Conservation (phyloP, 768 basidiomycete genomes). For the Suillus discolor region DNA sequence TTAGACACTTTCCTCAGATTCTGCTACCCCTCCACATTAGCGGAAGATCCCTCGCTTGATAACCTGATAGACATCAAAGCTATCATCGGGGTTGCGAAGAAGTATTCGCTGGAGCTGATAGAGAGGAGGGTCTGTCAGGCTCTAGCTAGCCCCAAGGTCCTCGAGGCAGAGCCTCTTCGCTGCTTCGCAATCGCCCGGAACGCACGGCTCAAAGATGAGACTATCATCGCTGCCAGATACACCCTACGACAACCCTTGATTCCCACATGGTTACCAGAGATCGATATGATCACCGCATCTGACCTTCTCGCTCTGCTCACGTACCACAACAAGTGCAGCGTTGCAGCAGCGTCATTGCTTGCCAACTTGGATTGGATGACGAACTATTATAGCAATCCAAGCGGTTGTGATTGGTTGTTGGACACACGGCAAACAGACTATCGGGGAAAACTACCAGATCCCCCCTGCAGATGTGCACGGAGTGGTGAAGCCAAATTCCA, state of each 20-base stretch:
- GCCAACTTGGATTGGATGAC: constrained; percentile 5
- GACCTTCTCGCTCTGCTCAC: constrained; percentile 20
- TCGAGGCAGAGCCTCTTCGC: constrained; percentile 22
- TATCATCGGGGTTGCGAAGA: constrained; percentile 39
- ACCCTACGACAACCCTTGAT: constrained; percentile 26
- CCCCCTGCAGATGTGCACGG: background rate
- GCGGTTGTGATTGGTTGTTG: background rate
- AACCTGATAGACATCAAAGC: background rate
- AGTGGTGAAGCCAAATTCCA: background rate
- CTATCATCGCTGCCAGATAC: constrained; percentile 22
- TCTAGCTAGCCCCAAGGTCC: constrained; percentile 15
- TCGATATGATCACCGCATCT: constrained; percentile 22
- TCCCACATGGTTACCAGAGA: constrained; percentile 19
- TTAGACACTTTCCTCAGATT: constrained; percentile 22
- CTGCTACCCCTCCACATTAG: constrained; percentile 13
- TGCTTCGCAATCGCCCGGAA: constrained; percentile 30
- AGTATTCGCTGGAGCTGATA: constrained; percentile 43
- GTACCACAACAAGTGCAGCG: constrained; percentile 13
- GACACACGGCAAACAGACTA: no score
- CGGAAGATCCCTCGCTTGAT: constrained; percentile 2
- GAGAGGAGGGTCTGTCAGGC: constrained; percentile 22
- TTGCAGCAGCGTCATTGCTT: background rate
- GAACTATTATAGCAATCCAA: background rate
- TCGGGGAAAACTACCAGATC: no score
- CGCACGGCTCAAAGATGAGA: constrained; percentile 23